A percentile compares a stretch with the other conserved stretches of the same genome.
Conservation (phyloP, 2,329 filamentous ascomycete species). For the Calonectria honghensis region DNA sequence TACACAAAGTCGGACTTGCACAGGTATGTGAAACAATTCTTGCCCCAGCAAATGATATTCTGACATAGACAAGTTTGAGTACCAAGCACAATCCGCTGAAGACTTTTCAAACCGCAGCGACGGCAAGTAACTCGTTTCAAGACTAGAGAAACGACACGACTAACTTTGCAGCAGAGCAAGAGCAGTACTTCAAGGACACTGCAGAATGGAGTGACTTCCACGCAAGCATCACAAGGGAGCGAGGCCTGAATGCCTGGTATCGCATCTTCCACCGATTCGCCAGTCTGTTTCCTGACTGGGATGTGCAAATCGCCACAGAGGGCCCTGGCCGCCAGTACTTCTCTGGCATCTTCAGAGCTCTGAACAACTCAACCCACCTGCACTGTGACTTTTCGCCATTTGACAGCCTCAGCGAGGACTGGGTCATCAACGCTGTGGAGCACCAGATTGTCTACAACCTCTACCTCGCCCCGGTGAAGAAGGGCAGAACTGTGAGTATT, state of each 20-base stretch:
- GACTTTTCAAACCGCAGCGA: conserved; percentile 13
- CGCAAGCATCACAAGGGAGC: neutral
- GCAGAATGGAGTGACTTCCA: conserved; percentile 13
- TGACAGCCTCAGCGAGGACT: conserved; percentile 21
- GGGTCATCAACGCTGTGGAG: conserved; percentile 20
- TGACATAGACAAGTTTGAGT: conserved; percentile 1
- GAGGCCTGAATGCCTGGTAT: conserved; percentile 4
- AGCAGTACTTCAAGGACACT: conserved; percentile 16
- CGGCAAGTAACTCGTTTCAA: neutral
- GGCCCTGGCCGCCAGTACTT: conserved; percentile 9
- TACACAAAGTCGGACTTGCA: conserved; percentile 15
- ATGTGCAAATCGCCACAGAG: conserved; percentile 15
- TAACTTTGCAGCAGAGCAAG: neutral
- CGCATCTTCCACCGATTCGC: conserved; percentile 10
- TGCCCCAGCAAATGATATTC: neutral
- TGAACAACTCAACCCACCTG: conserved; percentile 11
- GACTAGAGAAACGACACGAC: neutral
- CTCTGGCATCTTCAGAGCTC: conserved; percentile 8
- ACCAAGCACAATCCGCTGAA: conserved; percentile 10
- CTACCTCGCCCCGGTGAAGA: conserved; percentile 12
- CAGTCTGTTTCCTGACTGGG: conserved; percentile 7
- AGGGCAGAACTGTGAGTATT: neutral
- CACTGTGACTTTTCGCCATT: conserved; percentile 15
- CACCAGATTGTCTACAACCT: conserved; percentile 26
- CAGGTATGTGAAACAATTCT: neutral